Evolutionary conservation across 768 basidiomycete genomes (phyloP).

Genomic region (Sporobolomyces phaffii): DNA sequence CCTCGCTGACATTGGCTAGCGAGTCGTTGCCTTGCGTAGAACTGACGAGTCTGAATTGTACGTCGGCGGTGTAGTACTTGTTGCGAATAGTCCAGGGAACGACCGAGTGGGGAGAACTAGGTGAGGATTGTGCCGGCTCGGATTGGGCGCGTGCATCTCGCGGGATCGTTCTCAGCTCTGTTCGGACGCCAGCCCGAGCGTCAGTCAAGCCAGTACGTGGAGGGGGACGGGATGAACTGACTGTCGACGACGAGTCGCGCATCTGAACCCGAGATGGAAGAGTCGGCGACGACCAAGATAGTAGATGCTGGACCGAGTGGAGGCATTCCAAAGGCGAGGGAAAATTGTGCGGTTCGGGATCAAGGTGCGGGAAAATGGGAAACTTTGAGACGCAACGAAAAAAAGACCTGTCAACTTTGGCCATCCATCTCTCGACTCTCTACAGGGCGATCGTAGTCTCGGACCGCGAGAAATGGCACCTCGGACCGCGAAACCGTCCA

Average conservation of each 20-base stretch:
- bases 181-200: no score
- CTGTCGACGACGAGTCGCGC: neutral
- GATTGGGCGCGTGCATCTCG: neutral
- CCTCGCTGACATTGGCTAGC: neutral
- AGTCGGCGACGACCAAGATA: neutral
- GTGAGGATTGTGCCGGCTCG: slow-evolving; percentile 2
- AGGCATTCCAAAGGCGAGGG: neutral
- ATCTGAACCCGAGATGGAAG: neutral
- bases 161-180: neutral
- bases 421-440: neutral
- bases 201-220: neutral
- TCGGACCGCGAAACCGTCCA: neutral
- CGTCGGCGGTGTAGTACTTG: slow-evolving; percentile 18
- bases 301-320: neutral
- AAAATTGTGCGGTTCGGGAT: no score
- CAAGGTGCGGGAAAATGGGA: no score
- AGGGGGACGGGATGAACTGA: neutral
- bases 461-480: neutral
- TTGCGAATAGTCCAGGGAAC: slow-evolving; percentile 10
- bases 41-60: neutral
- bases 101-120: slow-evolving; percentile 8
- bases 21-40: neutral
- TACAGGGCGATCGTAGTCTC: no score
- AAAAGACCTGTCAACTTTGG: neutral
- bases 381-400: neutral